Evolutionary conservation across 2,329 filamentous ascomycete genomes (phyloP), one percentile per base, ranked within the genome.

Genomic region (Colletotrichum destructivum): DNA sequence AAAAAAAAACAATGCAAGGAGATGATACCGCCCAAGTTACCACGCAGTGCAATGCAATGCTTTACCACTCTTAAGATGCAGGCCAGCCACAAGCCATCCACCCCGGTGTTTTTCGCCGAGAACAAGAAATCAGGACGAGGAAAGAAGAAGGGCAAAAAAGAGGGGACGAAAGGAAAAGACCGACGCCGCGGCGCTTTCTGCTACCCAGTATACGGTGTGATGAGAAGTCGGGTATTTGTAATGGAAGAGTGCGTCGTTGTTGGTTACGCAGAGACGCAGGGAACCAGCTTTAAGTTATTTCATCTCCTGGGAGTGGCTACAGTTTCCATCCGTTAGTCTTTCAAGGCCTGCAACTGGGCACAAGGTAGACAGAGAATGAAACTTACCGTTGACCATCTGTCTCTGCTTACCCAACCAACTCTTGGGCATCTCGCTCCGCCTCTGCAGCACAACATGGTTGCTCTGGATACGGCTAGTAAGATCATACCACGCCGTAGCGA

Each of bases 361-460:
- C 35, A 23, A 23, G 35, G 44, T 23, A 26, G 11, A 44, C 9
- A 76, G 51, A 44, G 44, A 38, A 23, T 11, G 35, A 18, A 15
- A 38, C 84, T 76, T 66, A 89, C 86, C 87, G 81, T 91, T 91
- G 75, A 92, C 89, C 85, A 91, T 86, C 79, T 91, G 89, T 79
- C 94, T 89, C 86, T 96, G 94, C 85, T 93, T 95, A 78, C 93
- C 93, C 76, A 97, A 83, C 93, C 93, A 97, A 82, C 93, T 95
- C 82, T 90, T 92, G 16, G 93, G 92, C 75, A 89, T 88, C 76
- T 96, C 93, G 76, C 90, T 90, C 75, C 93, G 88, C 75, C 94
- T 86, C 78, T 95, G 92, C 73, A 97, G 83, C 66, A 94, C 90
- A 52, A 96, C 92, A 73, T 93, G 93, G 80, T 95, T 96, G 83